Percentiles rank a stretch among this genome's conserved stretches.
phyloP scores from a whole-genome alignment of 352 stramenopile genomes.

The Phytophthora palmivora region DNA sequence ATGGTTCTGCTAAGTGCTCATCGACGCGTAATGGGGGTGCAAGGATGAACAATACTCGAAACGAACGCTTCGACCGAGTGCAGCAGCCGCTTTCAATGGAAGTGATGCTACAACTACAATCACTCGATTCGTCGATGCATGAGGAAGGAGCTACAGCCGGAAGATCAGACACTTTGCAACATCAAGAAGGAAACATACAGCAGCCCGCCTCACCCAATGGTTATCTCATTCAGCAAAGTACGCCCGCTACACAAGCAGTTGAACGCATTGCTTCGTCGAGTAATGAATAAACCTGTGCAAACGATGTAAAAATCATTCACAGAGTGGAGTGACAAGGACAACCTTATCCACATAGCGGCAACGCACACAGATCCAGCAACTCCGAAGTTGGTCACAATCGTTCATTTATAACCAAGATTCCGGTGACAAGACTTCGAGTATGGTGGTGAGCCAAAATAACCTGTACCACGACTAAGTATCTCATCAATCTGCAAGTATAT shows the following conservation, averaged over 20 bases:
- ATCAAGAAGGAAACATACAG: slow-evolving; percentile 4
- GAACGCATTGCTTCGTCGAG: slow-evolving; percentile 3
- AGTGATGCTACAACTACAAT: slow-evolving; percentile 41
- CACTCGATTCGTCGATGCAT: slow-evolving; percentile 34
- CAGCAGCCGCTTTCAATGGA: slow-evolving; percentile 39
- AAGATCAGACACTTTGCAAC: slow-evolving; percentile 5
- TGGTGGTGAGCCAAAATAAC: slow-evolving; percentile 27
- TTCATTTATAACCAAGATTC: slow-evolving; percentile 31
- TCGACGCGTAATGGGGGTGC: not conserved
- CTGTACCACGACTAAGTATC: slow-evolving; percentile 12
- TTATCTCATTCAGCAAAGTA: slow-evolving; percentile 26
- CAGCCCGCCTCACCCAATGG: slow-evolving; percentile 23
- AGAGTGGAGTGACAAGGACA: not conserved
- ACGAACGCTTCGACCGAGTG: slow-evolving; percentile 26
- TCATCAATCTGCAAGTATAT: not conserved
- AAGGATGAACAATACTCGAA: slow-evolving; percentile 7
- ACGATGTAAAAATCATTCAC: not conserved
- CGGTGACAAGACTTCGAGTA: slow-evolving; percentile 36
- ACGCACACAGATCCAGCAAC: slow-evolving; percentile 1
- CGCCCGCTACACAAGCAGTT: slow-evolving; percentile 10
- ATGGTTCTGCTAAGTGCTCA: slow-evolving; percentile 16
- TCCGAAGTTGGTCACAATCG: not conserved
- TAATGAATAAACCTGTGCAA: slow-evolving; percentile 15
- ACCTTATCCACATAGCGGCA: slow-evolving; percentile 14
- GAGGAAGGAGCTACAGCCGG: slow-evolving; percentile 19